These are phyloP conservation scores for Cryptosporidium meleagridis DNA, from an alignment of 169 alveolate species.

Conservation along the genomic window DNA sequence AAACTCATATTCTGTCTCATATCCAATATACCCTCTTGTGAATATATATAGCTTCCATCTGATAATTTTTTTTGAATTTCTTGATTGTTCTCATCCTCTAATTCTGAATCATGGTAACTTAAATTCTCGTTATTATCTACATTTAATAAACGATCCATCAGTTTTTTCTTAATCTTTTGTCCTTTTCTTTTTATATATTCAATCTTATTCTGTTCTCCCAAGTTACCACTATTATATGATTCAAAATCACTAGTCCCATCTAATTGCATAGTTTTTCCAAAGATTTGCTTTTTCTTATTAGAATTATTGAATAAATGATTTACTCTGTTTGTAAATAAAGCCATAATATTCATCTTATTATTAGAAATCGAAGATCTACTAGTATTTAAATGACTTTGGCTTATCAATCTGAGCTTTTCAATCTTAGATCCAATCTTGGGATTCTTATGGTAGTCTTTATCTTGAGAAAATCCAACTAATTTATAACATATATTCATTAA, in stretches of 20 bases:
- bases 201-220: background rate
- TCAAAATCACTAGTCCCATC: background rate
- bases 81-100: background rate
- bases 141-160: background rate
- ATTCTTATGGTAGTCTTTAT: background rate
- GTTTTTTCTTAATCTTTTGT: background rate
- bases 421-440: background rate
- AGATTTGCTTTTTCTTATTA: background rate
- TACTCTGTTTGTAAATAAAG: conserved; percentile 21
- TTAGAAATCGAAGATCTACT: background rate
- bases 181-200: background rate
- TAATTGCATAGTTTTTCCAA: conserved; percentile 1
- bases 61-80: background rate
- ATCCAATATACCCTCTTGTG: background rate
- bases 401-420: background rate
- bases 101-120: background rate
- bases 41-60: background rate
- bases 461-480: conserved; percentile 18
- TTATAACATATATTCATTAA: conserved; percentile 33
- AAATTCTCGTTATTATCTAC: background rate
- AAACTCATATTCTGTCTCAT: background rate
- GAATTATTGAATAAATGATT: background rate
- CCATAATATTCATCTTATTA: conserved; percentile 9
- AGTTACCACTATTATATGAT: background rate
- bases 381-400: background rate